Base-by-base conservation (phyloP, 2,329 filamentous ascomycete species). In the Kalaharituber pfeilii region DNA sequence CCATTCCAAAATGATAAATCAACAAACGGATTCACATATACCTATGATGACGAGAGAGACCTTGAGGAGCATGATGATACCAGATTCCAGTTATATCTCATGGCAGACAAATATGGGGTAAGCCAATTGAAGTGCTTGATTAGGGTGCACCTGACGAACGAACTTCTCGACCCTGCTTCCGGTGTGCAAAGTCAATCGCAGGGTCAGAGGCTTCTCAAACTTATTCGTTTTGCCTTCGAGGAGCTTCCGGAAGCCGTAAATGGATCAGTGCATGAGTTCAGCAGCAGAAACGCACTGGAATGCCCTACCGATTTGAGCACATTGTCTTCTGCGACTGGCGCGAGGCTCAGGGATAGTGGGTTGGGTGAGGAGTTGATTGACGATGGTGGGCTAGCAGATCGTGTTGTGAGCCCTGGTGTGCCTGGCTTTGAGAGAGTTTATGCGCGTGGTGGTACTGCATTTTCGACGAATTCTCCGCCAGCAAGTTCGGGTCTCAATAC, bases 51-150 rank as follows among this genome's bases (percentile, higher is more conserved):
- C 18, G 58, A 61, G 53, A 47, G n/a, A 25, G 42, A 47, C 25
- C 13, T 47, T 13, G 58, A 60, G 27, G 58, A 60, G 28, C 50
- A 57, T 11, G 59, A 61, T 50, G 59, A 61, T 18, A 58, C 58
- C 39, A 60, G 60, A 56, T 61, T 59, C 33, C 49, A 56, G 13
- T 53, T 61, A 15, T 61, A 60, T 49, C 54, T 61, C 22, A 60
- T 61, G 59, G 59, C 59, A 13, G 59, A 61, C 49, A 61, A 61
- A 28, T 61, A 60, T 25, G 59, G 59, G 30, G 59, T 61, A 25
- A 56, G 58, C 45, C 56, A 61, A 49, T 57, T 61, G 53, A 61
- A 61, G 52, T 59, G 58, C 24, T 53, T 61, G 45, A 60, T 61
- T 47, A 52, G 59, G 44, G 54, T 60, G 11, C 59, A 61, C 22